Conservation (phyloP, 2,329 filamentous ascomycete genomes). For the Ceratocystis colombiana region DNA sequence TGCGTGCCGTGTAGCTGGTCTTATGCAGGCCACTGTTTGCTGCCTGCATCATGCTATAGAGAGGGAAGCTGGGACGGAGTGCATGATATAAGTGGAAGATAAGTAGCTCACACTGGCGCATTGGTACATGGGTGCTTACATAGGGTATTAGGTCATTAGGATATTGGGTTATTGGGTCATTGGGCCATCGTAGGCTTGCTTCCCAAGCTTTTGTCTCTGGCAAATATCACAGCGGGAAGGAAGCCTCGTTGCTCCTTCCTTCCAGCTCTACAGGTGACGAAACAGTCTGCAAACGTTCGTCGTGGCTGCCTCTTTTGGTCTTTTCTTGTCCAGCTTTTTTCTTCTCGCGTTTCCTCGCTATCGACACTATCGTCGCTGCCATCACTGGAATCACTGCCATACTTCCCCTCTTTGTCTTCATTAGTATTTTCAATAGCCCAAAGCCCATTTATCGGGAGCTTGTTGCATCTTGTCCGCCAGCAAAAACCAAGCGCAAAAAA, state of each 20-base stretch:
- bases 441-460: too few species aligned
- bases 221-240: neutral
- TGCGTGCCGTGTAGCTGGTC: neutral
- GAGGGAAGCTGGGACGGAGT: neutral
- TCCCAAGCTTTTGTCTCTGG: neutral
- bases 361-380: neutral
- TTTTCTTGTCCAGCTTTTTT: neutral
- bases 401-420: too few species aligned
- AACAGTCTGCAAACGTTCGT: neutral
- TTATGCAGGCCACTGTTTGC: neutral
- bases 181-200: too few species aligned
- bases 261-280: neutral
- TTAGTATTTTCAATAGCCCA: too few species aligned
- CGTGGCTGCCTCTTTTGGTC: neutral
- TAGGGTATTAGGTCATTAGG: too few species aligned
- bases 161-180: too few species aligned
- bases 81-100: neutral
- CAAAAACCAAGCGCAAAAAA: too few species aligned
- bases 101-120: neutral
- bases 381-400: too few species aligned
- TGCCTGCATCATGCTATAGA: neutral
- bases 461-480: too few species aligned
- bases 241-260: conserved; percentile 13
- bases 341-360: neutral
- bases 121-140: too few species aligned